Evolutionary conservation across 2,329 filamentous ascomycete species (phyloP), one percentile per base, ranked within the genome.

Genomic region (Chlorencoelia australis): DNA sequence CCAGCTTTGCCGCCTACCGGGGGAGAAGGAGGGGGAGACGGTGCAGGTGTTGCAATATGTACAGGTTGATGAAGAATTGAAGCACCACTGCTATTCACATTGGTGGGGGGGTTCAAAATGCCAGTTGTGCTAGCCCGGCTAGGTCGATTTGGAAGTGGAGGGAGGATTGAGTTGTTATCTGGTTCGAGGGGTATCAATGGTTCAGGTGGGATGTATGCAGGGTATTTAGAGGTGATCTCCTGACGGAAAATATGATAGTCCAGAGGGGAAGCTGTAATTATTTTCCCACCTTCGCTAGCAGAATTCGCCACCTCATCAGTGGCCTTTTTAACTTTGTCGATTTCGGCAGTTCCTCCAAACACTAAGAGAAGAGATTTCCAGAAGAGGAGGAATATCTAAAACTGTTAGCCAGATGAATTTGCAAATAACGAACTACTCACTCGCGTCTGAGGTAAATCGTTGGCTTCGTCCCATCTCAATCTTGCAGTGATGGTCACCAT

Each of bases 181-280:
- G 84, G 73, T 56, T 96, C 89, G 10, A 96, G 68, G 2, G 87
- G 86, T 41, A 96, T 78, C 5, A 83, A 61, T 2, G 85, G 81
- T 35, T 77, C 79, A 2, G 91, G 91, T 2, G 91, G 88, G 40
- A 94, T 82, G 58, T 98, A 98, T 3, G 91, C 84, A 8, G 91
- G 91, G 57, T 98, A 98, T 61, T 98, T 98, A 2, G 89, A 95
- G 11, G 82, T 93, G 40, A 98, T 89, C 58, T 98, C 91, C 58
- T 95, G 89, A 22, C 91, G 80, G 55, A 98, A 98, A 15, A 88
- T 72, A 56, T 98, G 89, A 55, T 98, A 98, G 54, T 98, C 91
- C 8, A 98, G 65, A 4, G 91, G 91, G 2, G 89, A 95, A 4
- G 91, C 89, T 1, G 84, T 94, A 42, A 98, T 89, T 29, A 83